Conservation (phyloP, 345 rosid species). For the Hevea brasiliensis region DNA sequence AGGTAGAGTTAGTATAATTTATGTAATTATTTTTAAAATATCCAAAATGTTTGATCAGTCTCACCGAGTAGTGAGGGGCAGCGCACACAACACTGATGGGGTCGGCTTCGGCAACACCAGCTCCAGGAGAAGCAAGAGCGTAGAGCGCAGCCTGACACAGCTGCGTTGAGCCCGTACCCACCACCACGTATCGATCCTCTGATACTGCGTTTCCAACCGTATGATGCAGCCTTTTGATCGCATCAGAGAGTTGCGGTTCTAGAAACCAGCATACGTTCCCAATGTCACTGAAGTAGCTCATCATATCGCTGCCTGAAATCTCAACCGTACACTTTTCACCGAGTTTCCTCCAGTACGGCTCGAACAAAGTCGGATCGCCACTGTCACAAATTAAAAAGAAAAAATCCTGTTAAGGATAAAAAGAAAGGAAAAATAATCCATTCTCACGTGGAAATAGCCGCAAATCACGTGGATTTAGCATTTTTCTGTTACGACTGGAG, state of each 20-base stretch:
- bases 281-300: slow-evolving; percentile 80
- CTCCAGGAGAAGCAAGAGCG: slow-evolving; percentile 62
- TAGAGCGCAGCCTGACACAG: slow-evolving; percentile 69
- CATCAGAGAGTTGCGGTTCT: slow-evolving; percentile 54
- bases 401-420: no score
- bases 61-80: slow-evolving; percentile 87
- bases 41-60: slow-evolving; percentile 20
- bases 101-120: slow-evolving; percentile 22
- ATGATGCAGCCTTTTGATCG: slow-evolving; percentile 62
- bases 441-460: no score
- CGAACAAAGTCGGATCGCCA: slow-evolving; percentile 88
- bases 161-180: slow-evolving; percentile 89
- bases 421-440: no score
- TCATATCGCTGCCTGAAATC: slow-evolving; percentile 59
- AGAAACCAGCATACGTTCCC: slow-evolving; percentile 73
- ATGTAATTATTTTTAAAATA: no score
- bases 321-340: slow-evolving; percentile 64
- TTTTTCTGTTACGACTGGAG: background rate
- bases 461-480: background rate
- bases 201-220: slow-evolving; percentile 62
- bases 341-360: slow-evolving; percentile 61
- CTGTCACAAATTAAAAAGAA: no score
- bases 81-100: slow-evolving; percentile 78
- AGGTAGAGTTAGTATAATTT: no score
- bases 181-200: slow-evolving; percentile 54